Base-by-base conservation (phyloP, 2,329 filamentous ascomycete genomes). In the Sclerotinia sclerotiorum region DNA sequence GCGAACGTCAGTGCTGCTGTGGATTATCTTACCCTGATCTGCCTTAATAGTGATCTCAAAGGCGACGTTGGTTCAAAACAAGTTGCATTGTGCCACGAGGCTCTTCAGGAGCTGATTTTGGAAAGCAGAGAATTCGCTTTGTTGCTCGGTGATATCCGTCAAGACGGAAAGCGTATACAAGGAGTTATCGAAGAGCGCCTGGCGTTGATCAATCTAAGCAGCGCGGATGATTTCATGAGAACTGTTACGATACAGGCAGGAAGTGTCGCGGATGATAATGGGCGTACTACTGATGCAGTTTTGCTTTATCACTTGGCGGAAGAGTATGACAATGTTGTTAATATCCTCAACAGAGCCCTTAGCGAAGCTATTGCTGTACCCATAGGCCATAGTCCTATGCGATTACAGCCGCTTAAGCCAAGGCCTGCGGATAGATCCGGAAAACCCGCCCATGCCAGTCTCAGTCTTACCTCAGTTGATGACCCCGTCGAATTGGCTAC, bases 71-170 rank as follows among this genome's bases (percentile, higher is more conserved):
- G 93, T 68, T 88, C 87, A 70, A 89, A 90, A 55, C 94, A 97
- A 77, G 87, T 89, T 65, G 87, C 86, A 60, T 86, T 97, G 49
- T 98, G 94, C 79, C 93, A 97, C 79, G 93, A 97, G 79, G 94
- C 93, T 8, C 83, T 99, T 68, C 91, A 94, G 48, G 95, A 98
- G 79, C 88, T 98, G 68, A 93, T 97, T 35, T 84, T 99, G n/a
- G 95, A 99, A 81, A 97, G 94, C 27, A 88, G 94, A 73, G 95
- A 99, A 77, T 99, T 98, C 79, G 94, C 94, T 76, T 91, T 93
- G 76, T 83, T 99, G 19, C 88, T 99, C 61, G 95, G 96, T 65
- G 96, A 99, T 78, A 93, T 99, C 74, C 87, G 89, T 69, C 66
- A 88, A 1, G 93, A 98, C 77, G 95, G 95, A 29, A 89, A 88